phyloP scores from a whole-genome alignment of 2,329 filamentous ascomycete genomes.

The Talaromyces verruculosus region DNA sequence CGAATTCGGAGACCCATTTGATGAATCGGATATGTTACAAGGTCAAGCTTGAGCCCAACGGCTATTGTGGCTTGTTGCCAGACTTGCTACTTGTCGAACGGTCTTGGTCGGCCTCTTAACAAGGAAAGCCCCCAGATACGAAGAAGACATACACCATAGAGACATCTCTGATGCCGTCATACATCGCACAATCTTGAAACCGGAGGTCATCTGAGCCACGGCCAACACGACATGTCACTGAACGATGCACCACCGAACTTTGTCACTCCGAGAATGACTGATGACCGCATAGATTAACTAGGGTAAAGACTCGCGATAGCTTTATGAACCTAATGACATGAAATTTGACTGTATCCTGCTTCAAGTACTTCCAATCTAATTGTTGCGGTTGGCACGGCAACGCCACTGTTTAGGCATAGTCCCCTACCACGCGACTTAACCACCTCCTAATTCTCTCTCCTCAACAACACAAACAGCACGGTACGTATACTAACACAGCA shows the following conservation, averaged over 20 bases:
- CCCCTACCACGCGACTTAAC: slow-evolving; percentile 19
- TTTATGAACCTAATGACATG: slow-evolving; percentile 1
- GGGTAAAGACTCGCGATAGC: not conserved
- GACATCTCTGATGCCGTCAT: not conserved
- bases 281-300: not conserved
- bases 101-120: not conserved
- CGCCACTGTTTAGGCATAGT: slow-evolving; percentile 8
- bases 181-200: not conserved
- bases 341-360: not conserved
- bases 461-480: slow-evolving; percentile 4
- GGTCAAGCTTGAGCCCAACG: not conserved
- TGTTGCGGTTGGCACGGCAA: slow-evolving; percentile 14
- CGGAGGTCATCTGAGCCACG: not conserved
- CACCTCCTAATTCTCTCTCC: not conserved
- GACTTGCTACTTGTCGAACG: not conserved
- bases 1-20: slow-evolving; percentile 49
- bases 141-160: not conserved
- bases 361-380: not conserved
- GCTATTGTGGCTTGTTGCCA: not conserved
- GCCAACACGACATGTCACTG: not conserved
- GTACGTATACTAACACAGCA: slow-evolving; percentile 7
- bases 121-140: not conserved
- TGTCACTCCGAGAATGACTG: not conserved
- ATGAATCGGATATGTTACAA: slow-evolving; percentile 41
- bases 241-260: not conserved